A percentile compares a stretch with the other conserved stretches of the same genome.
These are phyloP conservation scores for Fusarium multiceps DNA, from an alignment of 2,329 filamentous ascomycete species.

Conservation along the genomic window DNA sequence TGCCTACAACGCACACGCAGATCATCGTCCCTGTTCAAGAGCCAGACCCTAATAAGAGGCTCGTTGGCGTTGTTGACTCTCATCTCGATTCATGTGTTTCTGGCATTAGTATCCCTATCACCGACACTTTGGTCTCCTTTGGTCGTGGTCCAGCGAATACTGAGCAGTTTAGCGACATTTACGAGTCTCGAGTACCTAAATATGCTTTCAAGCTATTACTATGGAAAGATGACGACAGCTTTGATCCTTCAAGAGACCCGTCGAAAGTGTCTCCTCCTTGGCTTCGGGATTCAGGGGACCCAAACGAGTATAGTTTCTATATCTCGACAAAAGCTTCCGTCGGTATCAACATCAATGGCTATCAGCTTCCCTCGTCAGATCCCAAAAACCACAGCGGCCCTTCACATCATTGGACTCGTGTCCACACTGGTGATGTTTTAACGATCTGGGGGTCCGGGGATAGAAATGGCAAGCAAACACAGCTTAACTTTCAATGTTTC, in stretches of 20 bases:
- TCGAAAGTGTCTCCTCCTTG: conserved; percentile 65
- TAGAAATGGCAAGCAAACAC: conserved; percentile 55
- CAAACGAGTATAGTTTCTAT: conserved; percentile 73
- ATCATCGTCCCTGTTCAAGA: conserved; percentile 52
- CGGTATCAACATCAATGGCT: conserved; percentile 82
- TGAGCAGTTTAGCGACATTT: conserved; percentile 68
- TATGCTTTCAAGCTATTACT: conserved; percentile 82
- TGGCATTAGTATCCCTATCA: conserved; percentile 72
- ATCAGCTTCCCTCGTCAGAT: conserved; percentile 69
- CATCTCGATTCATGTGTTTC: conserved; percentile 72
- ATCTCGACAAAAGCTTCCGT: conserved; percentile 82
- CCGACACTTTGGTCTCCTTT: conserved; percentile 77
- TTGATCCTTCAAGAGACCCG: conserved; percentile 67
- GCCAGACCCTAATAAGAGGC: conserved; percentile 51
- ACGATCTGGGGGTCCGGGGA: conserved; percentile 70
- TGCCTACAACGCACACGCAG: conserved; percentile 51
- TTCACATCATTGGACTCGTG: conserved; percentile 71
- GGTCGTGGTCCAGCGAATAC: conserved; percentile 79
- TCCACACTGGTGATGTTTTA: conserved; percentile 82
- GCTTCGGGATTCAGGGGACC: conserved; percentile 50
- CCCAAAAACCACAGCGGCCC: conserved; percentile 64
- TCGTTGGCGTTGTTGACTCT: conserved; percentile 74
- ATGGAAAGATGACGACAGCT: conserved; percentile 74
- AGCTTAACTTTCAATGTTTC: conserved; percentile 63
- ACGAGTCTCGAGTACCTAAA: conserved; percentile 81